Evolutionary conservation across 2,329 filamentous ascomycete genomes (phyloP).

Genomic region (Phaeosphaeriaceae sp.): DNA sequence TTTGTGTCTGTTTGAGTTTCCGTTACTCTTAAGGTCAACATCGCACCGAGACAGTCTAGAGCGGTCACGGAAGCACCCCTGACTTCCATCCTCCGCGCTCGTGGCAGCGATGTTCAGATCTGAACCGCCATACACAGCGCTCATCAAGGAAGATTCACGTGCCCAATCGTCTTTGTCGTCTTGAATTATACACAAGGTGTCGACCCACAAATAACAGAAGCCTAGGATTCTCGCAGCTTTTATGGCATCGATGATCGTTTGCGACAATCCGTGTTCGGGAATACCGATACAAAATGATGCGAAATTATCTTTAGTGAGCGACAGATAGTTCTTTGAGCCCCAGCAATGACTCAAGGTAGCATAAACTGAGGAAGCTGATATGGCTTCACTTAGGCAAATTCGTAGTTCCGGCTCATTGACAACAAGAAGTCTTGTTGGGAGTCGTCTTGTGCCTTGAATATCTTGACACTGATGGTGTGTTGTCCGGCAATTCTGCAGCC

Average conservation of each 20-base stretch:
- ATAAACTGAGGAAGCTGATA: background rate
- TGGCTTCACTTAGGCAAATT: background rate
- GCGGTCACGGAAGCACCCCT: background rate
- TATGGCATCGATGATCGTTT: background rate
- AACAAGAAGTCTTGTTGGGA: background rate
- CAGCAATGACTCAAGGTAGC: background rate
- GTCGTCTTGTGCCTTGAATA: background rate
- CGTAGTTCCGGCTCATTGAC: background rate
- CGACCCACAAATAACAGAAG: background rate
- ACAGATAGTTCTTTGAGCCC: background rate
- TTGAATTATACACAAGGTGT: background rate
- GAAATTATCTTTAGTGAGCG: background rate
- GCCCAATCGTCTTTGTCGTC: background rate
- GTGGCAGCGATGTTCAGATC: background rate
- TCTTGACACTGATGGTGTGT: background rate
- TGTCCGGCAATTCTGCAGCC: background rate
- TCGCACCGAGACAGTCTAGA: background rate
- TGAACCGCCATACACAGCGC: background rate
- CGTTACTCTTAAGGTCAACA: background rate
- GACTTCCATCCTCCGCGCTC: background rate
- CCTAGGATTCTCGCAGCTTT: background rate
- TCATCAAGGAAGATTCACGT: background rate
- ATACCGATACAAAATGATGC: background rate
- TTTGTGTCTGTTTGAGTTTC: background rate
- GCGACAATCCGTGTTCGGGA: background rate